phyloP scores from a whole-genome alignment of 2,329 filamentous ascomycete genomes.

The Apiospora pterosperma region DNA sequence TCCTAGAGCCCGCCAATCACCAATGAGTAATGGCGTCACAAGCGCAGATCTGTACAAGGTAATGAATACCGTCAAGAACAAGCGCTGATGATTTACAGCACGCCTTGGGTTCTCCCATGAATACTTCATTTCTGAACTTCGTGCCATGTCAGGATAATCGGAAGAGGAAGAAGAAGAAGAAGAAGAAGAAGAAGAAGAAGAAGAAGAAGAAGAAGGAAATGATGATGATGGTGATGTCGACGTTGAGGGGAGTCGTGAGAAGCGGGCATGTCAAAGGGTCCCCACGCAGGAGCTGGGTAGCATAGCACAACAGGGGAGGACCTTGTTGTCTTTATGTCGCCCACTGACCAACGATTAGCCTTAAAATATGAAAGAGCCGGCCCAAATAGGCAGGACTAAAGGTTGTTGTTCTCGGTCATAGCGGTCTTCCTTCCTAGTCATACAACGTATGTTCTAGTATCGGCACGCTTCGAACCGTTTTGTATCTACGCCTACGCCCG shows the following conservation, averaged over 20 bases:
- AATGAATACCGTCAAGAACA: not conserved
- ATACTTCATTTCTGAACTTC: not conserved
- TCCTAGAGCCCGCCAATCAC: not conserved
- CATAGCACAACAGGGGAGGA: not conserved
- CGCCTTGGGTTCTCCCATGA: not conserved
- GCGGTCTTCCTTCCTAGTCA: not conserved
- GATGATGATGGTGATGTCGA: not conserved
- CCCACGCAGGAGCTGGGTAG: too few species aligned
- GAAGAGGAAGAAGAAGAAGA: too few species aligned
- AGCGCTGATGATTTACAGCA: not conserved
- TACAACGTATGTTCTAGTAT: too few species aligned
- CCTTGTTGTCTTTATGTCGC: not conserved
- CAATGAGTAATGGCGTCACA: not conserved
- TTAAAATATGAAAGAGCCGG: not conserved
- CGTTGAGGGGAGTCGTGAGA: too few species aligned
- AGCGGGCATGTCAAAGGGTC: too few species aligned
- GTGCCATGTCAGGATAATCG: not conserved
- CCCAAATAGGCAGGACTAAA: not conserved
- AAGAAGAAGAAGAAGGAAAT: too few species aligned
- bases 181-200: too few species aligned
- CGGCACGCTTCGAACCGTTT: not conserved
- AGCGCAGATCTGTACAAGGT: not conserved
- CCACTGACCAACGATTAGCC: constrained; percentile 2
- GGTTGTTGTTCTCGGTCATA: not conserved
- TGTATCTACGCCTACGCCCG: not conserved